A percentile compares a stretch with the other conserved stretches of the same genome.
Evolutionary conservation across 106 monocot genomes (phyloP).

Genomic region (Dioscorea zingiberensis): DNA sequence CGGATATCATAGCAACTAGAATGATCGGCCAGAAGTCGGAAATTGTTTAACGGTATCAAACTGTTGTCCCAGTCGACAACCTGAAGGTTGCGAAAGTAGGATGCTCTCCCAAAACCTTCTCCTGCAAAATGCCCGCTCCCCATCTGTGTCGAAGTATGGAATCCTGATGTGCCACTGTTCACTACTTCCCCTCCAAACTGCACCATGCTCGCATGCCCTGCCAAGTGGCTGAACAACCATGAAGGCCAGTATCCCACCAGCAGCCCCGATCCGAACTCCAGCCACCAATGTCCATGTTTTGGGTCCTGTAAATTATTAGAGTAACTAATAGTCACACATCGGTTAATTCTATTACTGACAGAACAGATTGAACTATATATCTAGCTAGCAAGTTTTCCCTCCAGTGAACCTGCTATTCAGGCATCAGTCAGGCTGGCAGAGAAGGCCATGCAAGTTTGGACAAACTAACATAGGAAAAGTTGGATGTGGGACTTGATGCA

Average conservation of each 20-base stretch:
- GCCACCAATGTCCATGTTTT: conserved; percentile 96
- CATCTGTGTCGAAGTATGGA: conserved; percentile 84
- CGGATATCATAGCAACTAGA: conserved; percentile 68
- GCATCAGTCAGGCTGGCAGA: no score
- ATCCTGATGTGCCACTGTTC: conserved; percentile 41
- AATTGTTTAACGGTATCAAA: conserved; percentile 40
- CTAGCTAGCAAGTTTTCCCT: no score
- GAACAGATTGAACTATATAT: no score
- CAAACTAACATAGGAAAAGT: no score
- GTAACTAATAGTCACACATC: no score
- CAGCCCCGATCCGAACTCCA: conserved; percentile 69
- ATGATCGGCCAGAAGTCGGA: conserved; percentile 71
- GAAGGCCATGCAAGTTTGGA: no score
- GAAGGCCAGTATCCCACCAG: conserved; percentile 88
- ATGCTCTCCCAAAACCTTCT: conserved; percentile 67
- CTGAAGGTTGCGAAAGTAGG: conserved; percentile 87
- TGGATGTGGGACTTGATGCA: no score
- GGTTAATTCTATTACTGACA: no score
- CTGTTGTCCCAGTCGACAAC: conserved; percentile 91
- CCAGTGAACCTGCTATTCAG: no score
- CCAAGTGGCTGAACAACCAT: conserved; percentile 56
- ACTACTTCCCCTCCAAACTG: conserved; percentile 86
- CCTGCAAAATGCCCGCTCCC: conserved; percentile 82
- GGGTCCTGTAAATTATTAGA: conserved; percentile 91
- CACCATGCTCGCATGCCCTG: conserved; percentile 58